phyloP scores from a whole-genome alignment of 306 rosid species.

The Vachellia pachyceras region DNA sequence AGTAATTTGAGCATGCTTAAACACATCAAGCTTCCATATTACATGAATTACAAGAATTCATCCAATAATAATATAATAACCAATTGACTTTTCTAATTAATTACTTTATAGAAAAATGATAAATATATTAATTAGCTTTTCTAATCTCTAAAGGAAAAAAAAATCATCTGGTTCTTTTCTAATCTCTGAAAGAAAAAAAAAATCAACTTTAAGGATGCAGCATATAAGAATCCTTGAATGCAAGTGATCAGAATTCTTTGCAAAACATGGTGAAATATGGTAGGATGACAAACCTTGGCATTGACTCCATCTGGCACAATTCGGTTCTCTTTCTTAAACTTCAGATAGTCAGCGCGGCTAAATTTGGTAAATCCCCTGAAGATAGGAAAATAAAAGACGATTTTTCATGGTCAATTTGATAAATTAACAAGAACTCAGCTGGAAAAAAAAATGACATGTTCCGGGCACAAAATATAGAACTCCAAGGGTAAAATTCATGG shows the following conservation, averaged over 20 bases:
- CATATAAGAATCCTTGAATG: no score
- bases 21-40: background rate
- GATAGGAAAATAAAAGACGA: constrained; percentile 4
- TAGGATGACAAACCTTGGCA: constrained; percentile 61
- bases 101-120: no score
- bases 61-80: no score
- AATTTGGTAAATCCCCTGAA: constrained; percentile 89
- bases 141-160: no score
- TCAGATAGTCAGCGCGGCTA: constrained; percentile 64
- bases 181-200: no score
- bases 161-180: no score
- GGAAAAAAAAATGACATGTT: background rate
- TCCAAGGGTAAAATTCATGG: background rate
- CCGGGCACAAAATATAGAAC: background rate
- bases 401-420: background rate
- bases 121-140: no score
- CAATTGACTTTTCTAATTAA: no score
- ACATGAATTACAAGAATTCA: background rate
- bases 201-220: no score
- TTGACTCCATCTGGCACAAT: constrained; percentile 83
- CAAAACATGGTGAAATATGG: background rate
- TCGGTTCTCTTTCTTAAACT: constrained; percentile 64
- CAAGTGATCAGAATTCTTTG: background rate
- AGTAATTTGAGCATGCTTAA: background rate
- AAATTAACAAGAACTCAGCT: background rate